phyloP scores from a whole-genome alignment of 139 green algal genomes.

The Volvox africanus region DNA sequence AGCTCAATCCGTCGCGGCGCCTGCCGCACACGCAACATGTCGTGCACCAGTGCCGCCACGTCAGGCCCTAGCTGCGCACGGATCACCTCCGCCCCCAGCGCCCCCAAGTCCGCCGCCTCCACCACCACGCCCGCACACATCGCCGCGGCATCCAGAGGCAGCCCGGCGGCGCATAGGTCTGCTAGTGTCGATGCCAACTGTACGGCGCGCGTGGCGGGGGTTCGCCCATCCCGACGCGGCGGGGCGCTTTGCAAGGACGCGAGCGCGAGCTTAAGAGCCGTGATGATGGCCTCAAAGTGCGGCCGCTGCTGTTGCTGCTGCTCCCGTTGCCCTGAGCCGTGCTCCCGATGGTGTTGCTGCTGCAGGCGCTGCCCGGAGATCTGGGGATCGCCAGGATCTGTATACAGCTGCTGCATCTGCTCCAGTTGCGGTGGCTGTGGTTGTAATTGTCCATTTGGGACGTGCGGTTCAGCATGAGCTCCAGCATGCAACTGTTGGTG shows the following conservation, averaged over 20 bases:
- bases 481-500: too few relatives aligned
- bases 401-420: neutral
- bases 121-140: slow-evolving; percentile 89
- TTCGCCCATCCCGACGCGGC: slow-evolving; percentile 43
- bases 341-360: neutral
- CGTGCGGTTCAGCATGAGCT: too few relatives aligned
- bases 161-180: slow-evolving; percentile 72
- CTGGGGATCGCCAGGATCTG: neutral
- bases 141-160: slow-evolving; percentile 83
- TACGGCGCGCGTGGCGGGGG: slow-evolving; percentile 57
- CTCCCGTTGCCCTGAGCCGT: neutral
- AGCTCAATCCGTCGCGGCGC: slow-evolving; percentile 80
- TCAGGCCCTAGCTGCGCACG: slow-evolving; percentile 71
- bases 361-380: too few relatives aligned
- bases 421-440: neutral
- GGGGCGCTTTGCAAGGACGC: slow-evolving; percentile 20
- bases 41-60: slow-evolving; percentile 74
- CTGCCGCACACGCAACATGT: slow-evolving; percentile 75
- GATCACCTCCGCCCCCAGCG: slow-evolving; percentile 58
- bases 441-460: neutral
- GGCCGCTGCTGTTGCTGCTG: neutral
- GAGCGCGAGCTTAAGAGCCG: slow-evolving; percentile 52
- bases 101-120: slow-evolving; percentile 71
- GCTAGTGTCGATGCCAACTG: slow-evolving; percentile 78
- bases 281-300: slow-evolving; percentile 48